Evolutionary conservation across 2,329 filamentous ascomycete genomes (phyloP), one percentile per base, ranked within the genome.

Genomic region (Cladosporium sp.): DNA sequence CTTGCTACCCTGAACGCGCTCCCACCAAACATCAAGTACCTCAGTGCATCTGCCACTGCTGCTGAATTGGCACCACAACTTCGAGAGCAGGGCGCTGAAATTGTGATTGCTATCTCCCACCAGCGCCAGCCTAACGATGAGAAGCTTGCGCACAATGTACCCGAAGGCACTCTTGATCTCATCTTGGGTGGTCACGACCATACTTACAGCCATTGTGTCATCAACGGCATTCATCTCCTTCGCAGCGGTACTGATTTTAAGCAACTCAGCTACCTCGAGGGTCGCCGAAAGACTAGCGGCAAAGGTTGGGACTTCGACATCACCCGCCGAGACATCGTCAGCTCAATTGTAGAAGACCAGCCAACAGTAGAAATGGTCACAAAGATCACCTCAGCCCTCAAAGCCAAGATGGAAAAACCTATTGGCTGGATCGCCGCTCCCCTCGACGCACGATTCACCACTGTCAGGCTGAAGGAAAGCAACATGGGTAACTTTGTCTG

Each of bases 401-500:
- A 87, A 66, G 78, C 86, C 39, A 91, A 90, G 60, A 77, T 96
- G 15, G 87, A 91, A 57, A 92, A 91, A 71, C 87, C 91, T 0
- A 78, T 96, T 28, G 91, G 91, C 3, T 95, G 89, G 75, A 95
- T 91, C 0, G 85, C 87, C 0, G 86, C 85, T 1, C 89, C 91
- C 0, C 81, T 97, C 0, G 92, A 97, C 70, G 89, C 89, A 1
- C 86, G 91, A 2, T 97, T 96, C 72, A 88, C 85, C 15, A 95
- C 90, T 0, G 90, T 96, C 0, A 81, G 91, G 10, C 77, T 83
- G 19, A 79, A 77, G 45, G 91, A 96, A 73, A 91, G 88, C 56
- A 97, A 96, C 68, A 76, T 95, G 13, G 91, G 89, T 1, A 96
- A 96, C 73, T 95, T 95, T 71, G 88, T 96, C 3, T 94, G 89